These are phyloP conservation scores for Trichoderma guizhouense DNA, from an alignment of 2,329 filamentous ascomycete species.

Conservation along the genomic window DNA sequence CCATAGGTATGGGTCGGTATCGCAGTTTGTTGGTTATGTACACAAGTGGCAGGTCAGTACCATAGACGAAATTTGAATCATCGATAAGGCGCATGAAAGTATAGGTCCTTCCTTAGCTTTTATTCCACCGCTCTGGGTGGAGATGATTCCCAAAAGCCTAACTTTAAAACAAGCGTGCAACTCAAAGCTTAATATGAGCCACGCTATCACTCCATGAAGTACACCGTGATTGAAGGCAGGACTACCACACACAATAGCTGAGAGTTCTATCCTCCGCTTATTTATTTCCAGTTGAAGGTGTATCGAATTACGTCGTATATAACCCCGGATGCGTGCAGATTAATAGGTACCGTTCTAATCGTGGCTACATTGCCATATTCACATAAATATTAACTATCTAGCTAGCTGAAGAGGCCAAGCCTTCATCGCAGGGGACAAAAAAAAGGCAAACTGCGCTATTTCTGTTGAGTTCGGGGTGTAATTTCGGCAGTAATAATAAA, in stretches of 20 bases:
- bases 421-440: too few relatives aligned
- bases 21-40: not conserved
- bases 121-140: not conserved
- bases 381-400: too few relatives aligned
- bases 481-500: too few relatives aligned
- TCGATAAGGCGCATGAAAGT: not conserved
- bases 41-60: not conserved
- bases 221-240: not conserved
- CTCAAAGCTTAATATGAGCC: not conserved
- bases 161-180: not conserved
- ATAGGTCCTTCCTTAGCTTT: not conserved
- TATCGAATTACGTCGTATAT: not conserved
- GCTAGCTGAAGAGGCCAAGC: too few relatives aligned
- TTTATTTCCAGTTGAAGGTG: not conserved
- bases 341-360: not conserved
- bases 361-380: too few relatives aligned
- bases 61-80: not conserved
- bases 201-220: not conserved
- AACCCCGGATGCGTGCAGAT: not conserved
- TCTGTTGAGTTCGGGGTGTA: too few relatives aligned
- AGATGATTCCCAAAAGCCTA: not conserved
- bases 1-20: not conserved
- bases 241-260: not conserved
- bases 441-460: too few relatives aligned
- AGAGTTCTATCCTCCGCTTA: not conserved